Evolutionary conservation across 805 yeast species (phyloP).

Genomic region (Sugiyamaella valdiviana): DNA sequence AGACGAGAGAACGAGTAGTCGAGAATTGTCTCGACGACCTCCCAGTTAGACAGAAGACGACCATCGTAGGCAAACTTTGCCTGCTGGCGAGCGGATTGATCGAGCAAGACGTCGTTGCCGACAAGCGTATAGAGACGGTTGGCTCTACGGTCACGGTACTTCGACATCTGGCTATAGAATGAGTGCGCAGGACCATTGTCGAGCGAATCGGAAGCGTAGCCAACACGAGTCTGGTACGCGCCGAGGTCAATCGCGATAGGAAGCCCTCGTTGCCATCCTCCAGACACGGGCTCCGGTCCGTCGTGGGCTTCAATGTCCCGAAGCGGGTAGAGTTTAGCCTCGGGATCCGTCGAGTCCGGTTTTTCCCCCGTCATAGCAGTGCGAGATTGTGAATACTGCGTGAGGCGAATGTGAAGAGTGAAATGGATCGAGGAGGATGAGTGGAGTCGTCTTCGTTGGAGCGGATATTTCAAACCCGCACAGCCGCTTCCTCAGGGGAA

Average conservation of each 20-base stretch:
- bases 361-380: neutral
- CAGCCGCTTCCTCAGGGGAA: no score
- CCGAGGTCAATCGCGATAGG: slow-evolving; percentile 94
- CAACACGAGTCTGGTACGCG: slow-evolving; percentile 40
- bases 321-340: slow-evolving; percentile 19
- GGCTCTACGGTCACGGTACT: slow-evolving; percentile 70
- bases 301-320: slow-evolving; percentile 24
- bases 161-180: slow-evolving; percentile 64
- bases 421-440: no score
- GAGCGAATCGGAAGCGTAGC: slow-evolving; percentile 25
- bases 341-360: neutral
- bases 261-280: slow-evolving; percentile 44
- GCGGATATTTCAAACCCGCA: no score
- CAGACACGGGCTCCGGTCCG: slow-evolving; percentile 39
- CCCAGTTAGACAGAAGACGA: slow-evolving; percentile 86
- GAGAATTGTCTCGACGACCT: slow-evolving; percentile 68
- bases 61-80: slow-evolving; percentile 84
- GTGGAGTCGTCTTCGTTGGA: no score
- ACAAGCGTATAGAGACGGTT: slow-evolving; percentile 52
- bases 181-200: slow-evolving; percentile 43
- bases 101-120: slow-evolving; percentile 77
- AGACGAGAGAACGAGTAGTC: slow-evolving; percentile 81
- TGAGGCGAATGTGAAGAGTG: no score
- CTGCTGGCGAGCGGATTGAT: slow-evolving; percentile 59
- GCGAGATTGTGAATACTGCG: no score